phyloP scores from a whole-genome alignment of 139 green algal genomes.

The Auxenochlorella pyrenoidosa region DNA sequence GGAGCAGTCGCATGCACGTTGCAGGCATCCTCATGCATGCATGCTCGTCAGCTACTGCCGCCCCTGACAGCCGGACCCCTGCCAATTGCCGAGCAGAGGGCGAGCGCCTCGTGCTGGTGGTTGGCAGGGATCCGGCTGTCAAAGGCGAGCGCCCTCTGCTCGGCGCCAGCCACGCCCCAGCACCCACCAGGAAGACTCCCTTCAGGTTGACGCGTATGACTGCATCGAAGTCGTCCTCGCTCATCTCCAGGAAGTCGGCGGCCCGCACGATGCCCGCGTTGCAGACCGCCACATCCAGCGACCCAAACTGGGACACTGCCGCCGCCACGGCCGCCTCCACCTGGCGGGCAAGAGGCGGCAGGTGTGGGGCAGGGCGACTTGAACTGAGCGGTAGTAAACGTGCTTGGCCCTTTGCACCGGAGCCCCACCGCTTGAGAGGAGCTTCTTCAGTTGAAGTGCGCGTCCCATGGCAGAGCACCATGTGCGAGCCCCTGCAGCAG shows the following conservation, averaged over 20 bases:
- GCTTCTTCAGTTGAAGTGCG: too few relatives aligned
- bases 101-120: too few relatives aligned
- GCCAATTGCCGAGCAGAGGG: too few relatives aligned
- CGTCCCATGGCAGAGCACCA: too few relatives aligned
- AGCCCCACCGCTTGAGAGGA: too few relatives aligned
- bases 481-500: too few relatives aligned
- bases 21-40: neutral
- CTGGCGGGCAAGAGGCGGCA: neutral
- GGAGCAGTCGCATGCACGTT: too few relatives aligned
- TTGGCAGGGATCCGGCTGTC: too few relatives aligned
- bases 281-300: slow-evolving; percentile 66
- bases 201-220: slow-evolving; percentile 91
- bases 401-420: neutral
- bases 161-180: neutral
- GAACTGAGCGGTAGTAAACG: neutral
- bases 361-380: neutral
- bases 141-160: neutral
- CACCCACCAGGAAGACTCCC: slow-evolving; percentile 77
- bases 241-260: slow-evolving; percentile 86
- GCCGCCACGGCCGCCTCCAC: slow-evolving; percentile 65
- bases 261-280: slow-evolving; percentile 77
- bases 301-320: slow-evolving; percentile 66
- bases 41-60: neutral
- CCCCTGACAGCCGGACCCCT: neutral
- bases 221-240: slow-evolving; percentile 82